phyloP scores from a whole-genome alignment of 129 eudicot genomes.

The Smallanthus sonchifolius region DNA sequence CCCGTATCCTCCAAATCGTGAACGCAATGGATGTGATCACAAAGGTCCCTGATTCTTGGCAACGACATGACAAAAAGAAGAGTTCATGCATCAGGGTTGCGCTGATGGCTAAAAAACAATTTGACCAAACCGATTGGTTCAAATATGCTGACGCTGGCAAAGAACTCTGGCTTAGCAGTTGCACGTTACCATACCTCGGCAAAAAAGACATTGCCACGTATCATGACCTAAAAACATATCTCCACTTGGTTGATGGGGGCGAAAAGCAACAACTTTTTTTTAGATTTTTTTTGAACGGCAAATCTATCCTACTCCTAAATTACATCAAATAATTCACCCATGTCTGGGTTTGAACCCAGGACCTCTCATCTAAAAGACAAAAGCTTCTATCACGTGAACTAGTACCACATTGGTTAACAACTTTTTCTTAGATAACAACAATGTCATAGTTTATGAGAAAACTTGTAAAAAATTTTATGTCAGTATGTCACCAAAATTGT shows the following conservation, averaged over 20 bases:
- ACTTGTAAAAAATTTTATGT: no score
- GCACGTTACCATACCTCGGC: conserved; percentile 44
- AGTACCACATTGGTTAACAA: conserved; percentile 19
- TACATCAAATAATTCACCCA: no score
- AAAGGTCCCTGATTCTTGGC: conserved; percentile 71
- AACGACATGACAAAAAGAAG: conserved; percentile 13
- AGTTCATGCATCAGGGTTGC: conserved; percentile 21
- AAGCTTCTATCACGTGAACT: conserved; percentile 29
- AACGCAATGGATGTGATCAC: conserved; percentile 78
- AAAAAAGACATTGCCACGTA: conserved; percentile 55
- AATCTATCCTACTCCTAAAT: conserved; percentile 74
- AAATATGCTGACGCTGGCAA: conserved; percentile 82
- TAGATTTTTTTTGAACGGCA: no score
- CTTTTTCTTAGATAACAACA: conserved; percentile 33
- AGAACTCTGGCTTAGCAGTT: conserved; percentile 66
- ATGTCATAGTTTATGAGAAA: no score
- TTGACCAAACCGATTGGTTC: conserved; percentile 49
- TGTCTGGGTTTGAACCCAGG: no score
- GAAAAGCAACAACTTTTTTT: no score
- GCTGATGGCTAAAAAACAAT: conserved; percentile 45
- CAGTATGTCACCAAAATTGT: no score
- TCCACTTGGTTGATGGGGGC: conserved; percentile 59
- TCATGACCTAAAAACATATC: conserved; percentile 80
- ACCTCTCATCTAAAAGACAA: conserved; percentile 47
- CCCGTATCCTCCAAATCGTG: conserved; percentile 68